These are phyloP conservation scores for Fusarium clavum DNA, from an alignment of 2,329 filamentous ascomycete species.

Conservation along the genomic window DNA sequence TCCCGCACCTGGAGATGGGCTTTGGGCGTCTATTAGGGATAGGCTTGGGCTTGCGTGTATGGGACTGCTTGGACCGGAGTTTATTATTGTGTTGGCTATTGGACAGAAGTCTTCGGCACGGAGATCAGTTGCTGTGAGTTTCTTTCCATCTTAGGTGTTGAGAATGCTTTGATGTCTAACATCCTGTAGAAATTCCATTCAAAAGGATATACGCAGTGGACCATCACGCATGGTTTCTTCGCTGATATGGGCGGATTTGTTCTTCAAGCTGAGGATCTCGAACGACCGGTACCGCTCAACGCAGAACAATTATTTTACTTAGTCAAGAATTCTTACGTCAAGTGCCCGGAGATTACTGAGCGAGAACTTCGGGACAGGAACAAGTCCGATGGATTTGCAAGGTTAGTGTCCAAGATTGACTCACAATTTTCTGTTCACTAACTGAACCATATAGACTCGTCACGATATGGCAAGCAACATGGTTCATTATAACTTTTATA, in stretches of 20 bases:
- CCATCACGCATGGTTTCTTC: slow-evolving; percentile 22
- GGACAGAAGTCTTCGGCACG: slow-evolving; percentile 22
- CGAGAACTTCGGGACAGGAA: slow-evolving; percentile 5
- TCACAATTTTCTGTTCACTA: accelerated
- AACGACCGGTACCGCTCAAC: background rate
- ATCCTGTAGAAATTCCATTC: slow-evolving; percentile 3
- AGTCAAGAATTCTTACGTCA: background rate
- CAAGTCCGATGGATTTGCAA: slow-evolving; percentile 22
- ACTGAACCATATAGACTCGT: background rate
- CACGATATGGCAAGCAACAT: slow-evolving; percentile 15
- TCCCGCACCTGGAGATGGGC: background rate
- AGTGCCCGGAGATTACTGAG: background rate
- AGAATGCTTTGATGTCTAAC: background rate
- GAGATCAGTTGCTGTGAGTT: slow-evolving; percentile 13
- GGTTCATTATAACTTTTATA: slow-evolving; percentile 19
- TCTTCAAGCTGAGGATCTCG: background rate
- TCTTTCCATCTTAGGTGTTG: too few relatives aligned
- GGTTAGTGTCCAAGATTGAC: background rate
- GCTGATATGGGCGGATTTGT: slow-evolving; percentile 29
- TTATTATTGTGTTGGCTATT: slow-evolving; percentile 19
- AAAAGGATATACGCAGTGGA: slow-evolving; percentile 5
- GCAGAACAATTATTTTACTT: slow-evolving; percentile 32
- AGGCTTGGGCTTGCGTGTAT: slow-evolving; percentile 20
- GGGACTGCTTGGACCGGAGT: slow-evolving; percentile 19
- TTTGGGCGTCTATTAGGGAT: slow-evolving; percentile 10